Evolutionary conservation across 202 grass and related monocot genomes (phyloP), one percentile per base, ranked within the genome.

Genomic region (Bolboschoenoplectus hybrid): DNA sequence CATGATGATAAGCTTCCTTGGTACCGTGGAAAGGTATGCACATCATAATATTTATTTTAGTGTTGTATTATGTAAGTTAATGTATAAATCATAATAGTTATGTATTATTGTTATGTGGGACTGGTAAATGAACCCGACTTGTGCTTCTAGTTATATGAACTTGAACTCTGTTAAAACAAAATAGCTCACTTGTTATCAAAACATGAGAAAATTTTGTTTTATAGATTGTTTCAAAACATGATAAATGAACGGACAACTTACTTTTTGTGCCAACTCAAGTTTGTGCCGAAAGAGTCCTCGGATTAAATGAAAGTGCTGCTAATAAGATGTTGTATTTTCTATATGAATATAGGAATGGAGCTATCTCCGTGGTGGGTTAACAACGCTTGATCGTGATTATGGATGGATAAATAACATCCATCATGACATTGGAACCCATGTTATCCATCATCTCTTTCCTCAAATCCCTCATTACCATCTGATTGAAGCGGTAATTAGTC

Each of bases 391-490:
- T 87, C 88, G 92, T 41, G 94, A 99, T 56, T 99, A 99, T 55
- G 97, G 97, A 72, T 88, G 75, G 94, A 94, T 99, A 73, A 99
- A 99, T 88, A 93, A 93, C 41, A 87, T 99, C 51, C 97, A 99
- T 84, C 97, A 99, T 87, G 97, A 99, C 74, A 99, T 99, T 19
- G 97, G 97, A 61, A 99, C 97, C 75, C 97, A 99, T 89, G 97
- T 97, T 79, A 92, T 99, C 58, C 97, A 99, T 85, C 97, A 99
- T 78, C 92, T 99, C 75, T 99, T 97, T 82, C 97, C 94, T 0
- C 97, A 99, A 86, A 99, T 99, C 47, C 97, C 97, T 6, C 97
- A 99, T 88, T 99, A 99, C 87, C 80, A 94, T 91, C 90, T 99
- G 63, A 83, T 99, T 5, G 97, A 99, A 90, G 97, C 97, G 40